A percentile compares a stretch with the other conserved stretches of the same genome.
Conservation (phyloP, 768 basidiomycete genomes). For the Mycena vulgaris region DNA sequence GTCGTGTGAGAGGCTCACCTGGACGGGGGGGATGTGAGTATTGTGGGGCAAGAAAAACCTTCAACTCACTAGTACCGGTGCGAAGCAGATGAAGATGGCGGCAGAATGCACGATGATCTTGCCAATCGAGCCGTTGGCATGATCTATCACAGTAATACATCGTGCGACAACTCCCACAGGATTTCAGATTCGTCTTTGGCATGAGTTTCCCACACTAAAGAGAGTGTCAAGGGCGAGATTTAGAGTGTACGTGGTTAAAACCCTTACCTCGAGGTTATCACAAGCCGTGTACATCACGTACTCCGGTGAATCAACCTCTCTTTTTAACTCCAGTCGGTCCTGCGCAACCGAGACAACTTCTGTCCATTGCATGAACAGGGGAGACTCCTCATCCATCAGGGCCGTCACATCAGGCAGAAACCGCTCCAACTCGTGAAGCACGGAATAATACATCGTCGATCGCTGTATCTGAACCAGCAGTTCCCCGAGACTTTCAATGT, state of each 20-base stretch:
- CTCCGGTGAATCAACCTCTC: neutral
- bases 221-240: neutral
- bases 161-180: neutral
- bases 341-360: neutral
- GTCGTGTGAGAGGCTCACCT: neutral
- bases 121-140: neutral
- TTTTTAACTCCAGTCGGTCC: neutral
- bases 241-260: neutral
- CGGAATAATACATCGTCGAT: neutral
- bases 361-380: neutral
- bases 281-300: neutral
- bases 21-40: neutral
- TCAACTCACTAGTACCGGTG: neutral
- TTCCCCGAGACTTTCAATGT: neutral
- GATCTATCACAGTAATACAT: neutral
- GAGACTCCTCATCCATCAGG: neutral
- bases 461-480: neutral
- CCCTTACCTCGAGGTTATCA: slow-evolving; percentile 3
- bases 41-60: neutral
- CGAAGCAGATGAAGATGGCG: neutral
- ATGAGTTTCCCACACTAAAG: neutral
- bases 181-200: neutral
- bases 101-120: neutral
- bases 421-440: neutral
- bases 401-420: no score